Evolutionary conservation across 129 eudicot species (phyloP), one percentile per base, ranked within the genome.

Genomic region (Calendula officinalis): DNA sequence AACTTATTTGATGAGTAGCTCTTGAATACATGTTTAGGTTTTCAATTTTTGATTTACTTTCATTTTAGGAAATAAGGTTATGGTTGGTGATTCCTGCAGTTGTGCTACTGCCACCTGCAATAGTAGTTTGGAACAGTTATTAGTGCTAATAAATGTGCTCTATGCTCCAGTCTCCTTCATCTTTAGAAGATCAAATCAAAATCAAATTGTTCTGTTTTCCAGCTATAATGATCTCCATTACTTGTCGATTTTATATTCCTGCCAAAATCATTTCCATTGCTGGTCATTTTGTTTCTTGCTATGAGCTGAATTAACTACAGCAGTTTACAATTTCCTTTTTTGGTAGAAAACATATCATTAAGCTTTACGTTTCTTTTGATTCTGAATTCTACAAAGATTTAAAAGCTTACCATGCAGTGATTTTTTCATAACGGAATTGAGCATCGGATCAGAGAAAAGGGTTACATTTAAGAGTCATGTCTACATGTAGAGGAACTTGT

Each of bases 1-100:
- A 11, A 4, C 51, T 46, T 0, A n/a, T 46, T 3, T 46, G 30
- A 62, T n/a, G 16, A 44, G 13, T 45, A n/a, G 5, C 54, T 62
- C 39, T 62, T 34, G 54, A 44, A 11, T 45, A n/a, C 34, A 35
- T 4, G 16, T 64, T 35, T 6, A 46, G 58, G 36, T 64, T 64
- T 64, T 3, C 35, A 36, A 33, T 27, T 32, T 33, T 41, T 30
- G 32, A 32, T 62, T 62, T 63, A 11, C 5, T 49, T 49, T 49
- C 9, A 47, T 64, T 4, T 10, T 63, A 46, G 30, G 35, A 62
- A 35, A 36, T 57, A 42, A 9, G 11, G 13, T 62, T 48, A 15
- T 6, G 46, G 47, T 4, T 64, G 34, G 8, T 45, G 43, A 14
- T 13, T 47, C 44, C 45, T 61, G 37, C 2, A 16, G 13, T 8